Evolutionary conservation across 805 yeast genomes (phyloP).

Genomic region (Spathaspora sp.): DNA sequence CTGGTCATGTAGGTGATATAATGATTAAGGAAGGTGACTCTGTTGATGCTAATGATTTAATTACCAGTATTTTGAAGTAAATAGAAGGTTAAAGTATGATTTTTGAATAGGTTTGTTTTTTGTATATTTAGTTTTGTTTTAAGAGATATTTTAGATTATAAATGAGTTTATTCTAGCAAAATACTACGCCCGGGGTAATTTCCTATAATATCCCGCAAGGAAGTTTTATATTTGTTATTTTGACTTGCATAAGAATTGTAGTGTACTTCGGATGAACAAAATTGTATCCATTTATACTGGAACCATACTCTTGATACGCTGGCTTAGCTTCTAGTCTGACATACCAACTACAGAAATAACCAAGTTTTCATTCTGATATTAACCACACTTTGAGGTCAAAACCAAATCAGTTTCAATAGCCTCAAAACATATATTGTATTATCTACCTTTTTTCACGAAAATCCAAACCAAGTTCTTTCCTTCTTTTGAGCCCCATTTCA

Average conservation of each 20-base stretch:
- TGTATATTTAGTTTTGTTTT: background rate
- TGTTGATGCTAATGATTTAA: slow-evolving; percentile 90
- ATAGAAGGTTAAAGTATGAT: no score
- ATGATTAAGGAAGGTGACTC: slow-evolving; percentile 86
- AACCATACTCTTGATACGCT: slow-evolving; percentile 30
- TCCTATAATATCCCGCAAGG: no score
- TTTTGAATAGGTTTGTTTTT: background rate
- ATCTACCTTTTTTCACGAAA: slow-evolving; percentile 5
- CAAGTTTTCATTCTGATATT: no score
- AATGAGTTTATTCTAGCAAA: no score
- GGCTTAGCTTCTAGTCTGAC: no score
- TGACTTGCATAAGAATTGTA: no score
- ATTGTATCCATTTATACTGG: slow-evolving; percentile 37
- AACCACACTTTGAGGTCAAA: no score
- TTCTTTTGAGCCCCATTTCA: slow-evolving; percentile 14
- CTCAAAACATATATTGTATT: background rate
- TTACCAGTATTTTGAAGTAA: slow-evolving; percentile 38
- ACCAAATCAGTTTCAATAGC: background rate
- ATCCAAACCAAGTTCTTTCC: slow-evolving; percentile 19
- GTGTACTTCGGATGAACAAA: slow-evolving; percentile 31
- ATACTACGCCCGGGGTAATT: no score
- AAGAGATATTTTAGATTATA: background rate
- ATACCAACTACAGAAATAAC: no score
- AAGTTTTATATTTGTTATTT: no score
- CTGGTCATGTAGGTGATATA: slow-evolving; percentile 79